phyloP scores from a whole-genome alignment of 306 rosid species.

The Hippophae rhamnoides region DNA sequence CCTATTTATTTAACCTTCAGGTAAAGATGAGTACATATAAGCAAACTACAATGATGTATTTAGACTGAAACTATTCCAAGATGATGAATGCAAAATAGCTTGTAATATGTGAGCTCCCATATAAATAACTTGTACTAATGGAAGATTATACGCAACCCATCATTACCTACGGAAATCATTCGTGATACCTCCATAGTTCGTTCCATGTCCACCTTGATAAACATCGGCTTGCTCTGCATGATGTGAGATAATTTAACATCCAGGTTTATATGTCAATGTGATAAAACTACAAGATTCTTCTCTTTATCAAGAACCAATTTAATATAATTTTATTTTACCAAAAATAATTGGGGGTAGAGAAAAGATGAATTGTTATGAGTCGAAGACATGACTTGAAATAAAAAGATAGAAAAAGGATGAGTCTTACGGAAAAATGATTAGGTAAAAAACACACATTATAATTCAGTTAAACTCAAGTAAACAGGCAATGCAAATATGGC shows the following conservation, averaged over 20 bases:
- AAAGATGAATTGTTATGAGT: no score
- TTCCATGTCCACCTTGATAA: slow-evolving; percentile 65
- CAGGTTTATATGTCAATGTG: not conserved
- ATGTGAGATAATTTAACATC: slow-evolving; percentile 6
- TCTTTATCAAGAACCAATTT: not conserved
- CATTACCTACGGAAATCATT: slow-evolving; percentile 49
- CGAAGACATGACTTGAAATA: no score
- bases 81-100: no score
- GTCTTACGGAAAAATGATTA: no score
- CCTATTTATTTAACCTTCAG: no score
- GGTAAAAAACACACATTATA: no score
- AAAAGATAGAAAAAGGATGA: no score
- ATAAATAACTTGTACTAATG: not conserved
- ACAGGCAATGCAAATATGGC: not conserved
- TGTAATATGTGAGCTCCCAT: not conserved
- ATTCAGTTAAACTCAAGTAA: no score
- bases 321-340: not conserved
- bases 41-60: no score
- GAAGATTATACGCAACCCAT: not conserved
- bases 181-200: slow-evolving; percentile 33
- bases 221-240: slow-evolving; percentile 57
- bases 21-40: no score
- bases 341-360: not conserved
- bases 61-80: no score
- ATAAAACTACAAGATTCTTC: not conserved